Percentiles rank a stretch among this genome's conserved stretches.
These are phyloP conservation scores for Zygosaccharomyces lentus DNA, from an alignment of 805 yeast genomes.

Conservation along the genomic window DNA sequence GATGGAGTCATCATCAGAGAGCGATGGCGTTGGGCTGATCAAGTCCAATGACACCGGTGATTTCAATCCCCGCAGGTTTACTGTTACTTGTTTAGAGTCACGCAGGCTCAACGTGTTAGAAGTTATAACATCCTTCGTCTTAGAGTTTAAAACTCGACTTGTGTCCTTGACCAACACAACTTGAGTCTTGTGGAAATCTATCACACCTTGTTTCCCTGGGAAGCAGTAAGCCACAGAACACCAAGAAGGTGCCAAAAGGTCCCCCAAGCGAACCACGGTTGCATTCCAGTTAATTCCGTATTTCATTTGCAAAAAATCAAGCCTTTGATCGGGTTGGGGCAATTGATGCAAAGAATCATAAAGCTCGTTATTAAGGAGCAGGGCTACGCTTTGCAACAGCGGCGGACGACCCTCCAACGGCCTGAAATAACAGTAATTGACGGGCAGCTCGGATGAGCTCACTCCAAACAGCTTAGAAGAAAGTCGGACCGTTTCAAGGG, in stretches of 20 bases:
- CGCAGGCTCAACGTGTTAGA: slow-evolving; percentile 2
- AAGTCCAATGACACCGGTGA: slow-evolving; percentile 16
- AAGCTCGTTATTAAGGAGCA: slow-evolving; percentile 16
- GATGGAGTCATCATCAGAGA: slow-evolving; percentile 26
- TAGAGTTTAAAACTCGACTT: background rate
- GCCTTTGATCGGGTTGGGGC: slow-evolving; percentile 14
- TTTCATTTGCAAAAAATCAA: slow-evolving; percentile 23
- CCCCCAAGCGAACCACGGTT: slow-evolving; percentile 19
- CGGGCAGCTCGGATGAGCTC: slow-evolving; percentile 10
- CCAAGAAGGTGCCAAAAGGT: slow-evolving; percentile 15
- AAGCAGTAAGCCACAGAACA: slow-evolving; percentile 21
- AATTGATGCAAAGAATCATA: slow-evolving; percentile 22
- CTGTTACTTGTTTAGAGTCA: background rate
- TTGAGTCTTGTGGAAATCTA: slow-evolving; percentile 21
- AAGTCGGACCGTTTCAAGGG: slow-evolving; percentile 13
- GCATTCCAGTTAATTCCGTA: slow-evolving; percentile 13
- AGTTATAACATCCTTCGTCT: background rate
- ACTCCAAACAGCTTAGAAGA: slow-evolving; percentile 12
- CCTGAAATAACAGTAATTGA: slow-evolving; percentile 18
- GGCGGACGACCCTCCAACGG: slow-evolving; percentile 12
- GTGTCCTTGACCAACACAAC: slow-evolving; percentile 20
- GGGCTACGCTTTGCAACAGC: slow-evolving; percentile 13
- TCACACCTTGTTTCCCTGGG: slow-evolving; percentile 20
- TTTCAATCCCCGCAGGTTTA: slow-evolving; percentile 14
- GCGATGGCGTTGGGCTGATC: slow-evolving; percentile 12